Percentiles rank a stretch among this genome's conserved stretches.
These are phyloP conservation scores for Penicillium olsonii DNA, from an alignment of 2,329 filamentous ascomycete genomes.

Conservation along the genomic window DNA sequence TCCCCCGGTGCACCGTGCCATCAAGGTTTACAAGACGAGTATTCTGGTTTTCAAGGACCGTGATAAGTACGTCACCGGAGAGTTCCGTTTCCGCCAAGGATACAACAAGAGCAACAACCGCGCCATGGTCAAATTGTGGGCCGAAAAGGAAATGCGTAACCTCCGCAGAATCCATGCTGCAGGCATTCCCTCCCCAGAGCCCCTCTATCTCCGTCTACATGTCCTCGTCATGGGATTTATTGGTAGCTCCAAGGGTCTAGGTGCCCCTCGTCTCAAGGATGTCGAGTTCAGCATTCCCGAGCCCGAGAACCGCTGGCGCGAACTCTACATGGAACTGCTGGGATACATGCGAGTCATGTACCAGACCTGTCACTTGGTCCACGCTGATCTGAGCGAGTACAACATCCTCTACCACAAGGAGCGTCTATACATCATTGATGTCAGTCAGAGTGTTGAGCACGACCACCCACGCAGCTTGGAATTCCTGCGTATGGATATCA, in stretches of 20 bases:
- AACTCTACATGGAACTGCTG: constrained; percentile 79
- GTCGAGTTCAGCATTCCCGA: constrained; percentile 72
- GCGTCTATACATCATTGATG: constrained; percentile 90
- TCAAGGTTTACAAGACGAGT: constrained; percentile 99
- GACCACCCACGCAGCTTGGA: constrained; percentile 91
- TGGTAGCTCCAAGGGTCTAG: constrained; percentile 81
- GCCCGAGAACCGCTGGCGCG: constrained; percentile 70
- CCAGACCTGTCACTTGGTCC: constrained; percentile 86
- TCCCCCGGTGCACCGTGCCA: constrained; percentile 70
- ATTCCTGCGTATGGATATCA: constrained; percentile 97
- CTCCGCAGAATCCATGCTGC: constrained; percentile 79
- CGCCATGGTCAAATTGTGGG: constrained; percentile 98
- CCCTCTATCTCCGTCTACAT: constrained; percentile 85
- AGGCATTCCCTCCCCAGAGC: constrained; percentile 87
- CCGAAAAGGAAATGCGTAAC: constrained; percentile 97
- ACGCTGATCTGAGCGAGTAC: constrained; percentile 97
- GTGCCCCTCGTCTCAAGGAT: constrained; percentile 86
- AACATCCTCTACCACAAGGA: constrained; percentile 88
- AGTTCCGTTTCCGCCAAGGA: constrained; percentile 86
- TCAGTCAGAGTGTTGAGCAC: constrained; percentile 95
- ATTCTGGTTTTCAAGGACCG: constrained; percentile 98
- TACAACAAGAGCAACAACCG: constrained; percentile 94
- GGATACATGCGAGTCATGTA: constrained; percentile 92
- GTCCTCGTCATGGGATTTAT: constrained; percentile 95
- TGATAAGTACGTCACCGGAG: constrained; percentile 91